Percentiles rank a stretch among this genome's conserved stretches.
These are phyloP conservation scores for Posidonia oceanica DNA, from an alignment of 116 monocot species.

Conservation along the genomic window DNA sequence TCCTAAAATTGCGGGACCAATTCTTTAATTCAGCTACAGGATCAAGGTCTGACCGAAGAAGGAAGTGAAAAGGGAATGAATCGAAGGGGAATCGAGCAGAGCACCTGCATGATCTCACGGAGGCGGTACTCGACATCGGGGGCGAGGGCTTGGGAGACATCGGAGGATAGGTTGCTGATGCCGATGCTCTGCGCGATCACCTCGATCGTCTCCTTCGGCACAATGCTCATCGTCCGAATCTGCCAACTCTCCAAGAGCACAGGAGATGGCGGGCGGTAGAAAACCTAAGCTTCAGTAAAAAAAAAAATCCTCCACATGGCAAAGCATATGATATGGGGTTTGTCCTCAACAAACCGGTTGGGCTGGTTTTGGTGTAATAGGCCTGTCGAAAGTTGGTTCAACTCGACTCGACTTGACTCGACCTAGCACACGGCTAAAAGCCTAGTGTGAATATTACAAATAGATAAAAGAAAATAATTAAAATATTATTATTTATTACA, in stretches of 20 bases:
- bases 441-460: too few relatives aligned
- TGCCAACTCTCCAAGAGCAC: neutral
- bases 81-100: neutral
- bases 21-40: neutral
- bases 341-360: too few relatives aligned
- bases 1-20: neutral
- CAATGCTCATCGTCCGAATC: constrained; percentile 61
- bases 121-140: constrained; percentile 98
- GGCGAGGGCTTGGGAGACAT: constrained; percentile 75
- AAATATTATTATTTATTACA: too few relatives aligned
- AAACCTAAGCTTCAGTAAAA: neutral
- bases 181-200: constrained; percentile 95
- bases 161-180: constrained; percentile 58
- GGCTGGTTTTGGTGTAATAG: too few relatives aligned
- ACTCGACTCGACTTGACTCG: too few relatives aligned
- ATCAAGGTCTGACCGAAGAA: neutral
- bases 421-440: too few relatives aligned
- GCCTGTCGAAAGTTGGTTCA: too few relatives aligned
- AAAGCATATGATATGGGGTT: too few relatives aligned
- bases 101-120: constrained; percentile 98
- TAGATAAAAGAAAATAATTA: too few relatives aligned
- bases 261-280: neutral
- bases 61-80: neutral
- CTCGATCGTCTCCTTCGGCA: constrained; percentile 97
- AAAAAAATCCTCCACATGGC: too few relatives aligned